These are phyloP conservation scores for Coniella lustricola DNA, from an alignment of 2,329 filamentous ascomycete genomes.

Conservation along the genomic window DNA sequence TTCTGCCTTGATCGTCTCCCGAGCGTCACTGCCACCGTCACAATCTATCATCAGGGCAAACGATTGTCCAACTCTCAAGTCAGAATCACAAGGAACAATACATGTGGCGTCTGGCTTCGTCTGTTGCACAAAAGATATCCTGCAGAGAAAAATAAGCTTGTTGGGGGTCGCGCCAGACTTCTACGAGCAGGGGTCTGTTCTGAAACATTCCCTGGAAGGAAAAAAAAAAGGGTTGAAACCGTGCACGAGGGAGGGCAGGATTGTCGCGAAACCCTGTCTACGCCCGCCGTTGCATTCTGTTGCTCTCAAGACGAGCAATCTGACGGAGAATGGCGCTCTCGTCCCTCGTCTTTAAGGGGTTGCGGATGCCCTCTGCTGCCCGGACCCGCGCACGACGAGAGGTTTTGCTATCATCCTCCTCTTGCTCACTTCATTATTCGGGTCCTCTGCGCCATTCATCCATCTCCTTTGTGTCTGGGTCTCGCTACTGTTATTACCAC, in stretches of 20 bases:
- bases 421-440: too few species aligned
- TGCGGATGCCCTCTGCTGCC: conserved; percentile 5
- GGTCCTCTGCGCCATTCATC: too few species aligned
- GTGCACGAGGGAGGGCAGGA: background rate
- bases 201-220: background rate
- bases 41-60: too few species aligned
- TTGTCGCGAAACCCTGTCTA: background rate
- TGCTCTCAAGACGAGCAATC: too few species aligned
- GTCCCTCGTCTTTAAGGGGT: conserved; percentile 8
- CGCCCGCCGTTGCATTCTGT: background rate
- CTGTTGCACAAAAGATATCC: too few species aligned
- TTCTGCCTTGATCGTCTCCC: too few species aligned
- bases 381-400: background rate
- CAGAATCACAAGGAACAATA: too few species aligned
- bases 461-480: too few species aligned
- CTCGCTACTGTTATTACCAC: background rate
- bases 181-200: background rate
- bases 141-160: background rate
- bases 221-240: background rate
- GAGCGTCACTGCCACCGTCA: too few species aligned
- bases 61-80: too few species aligned
- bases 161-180: background rate
- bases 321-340: conserved; percentile 13
- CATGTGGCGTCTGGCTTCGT: too few species aligned
- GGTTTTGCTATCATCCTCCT: conserved; percentile 9